A percentile compares a stretch with the other conserved stretches of the same genome.
phyloP scores from a whole-genome alignment of 192 early-diverging fungal species.

The Backusella liffmaniae region DNA sequence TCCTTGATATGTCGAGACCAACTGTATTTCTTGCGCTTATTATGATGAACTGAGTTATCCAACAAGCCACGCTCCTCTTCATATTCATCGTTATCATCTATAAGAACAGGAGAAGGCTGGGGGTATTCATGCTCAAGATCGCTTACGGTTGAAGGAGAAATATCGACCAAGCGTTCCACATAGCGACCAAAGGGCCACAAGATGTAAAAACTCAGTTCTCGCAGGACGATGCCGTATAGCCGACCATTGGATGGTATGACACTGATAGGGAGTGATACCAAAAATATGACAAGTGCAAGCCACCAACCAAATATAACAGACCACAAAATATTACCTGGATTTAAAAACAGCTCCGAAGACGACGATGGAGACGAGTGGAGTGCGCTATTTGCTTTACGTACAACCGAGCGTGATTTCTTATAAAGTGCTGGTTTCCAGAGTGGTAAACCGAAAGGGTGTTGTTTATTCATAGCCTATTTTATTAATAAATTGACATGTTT shows the following conservation, averaged over 20 bases:
- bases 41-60: not conserved
- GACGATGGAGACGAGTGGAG: conserved; percentile 74
- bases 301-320: conserved; percentile 88
- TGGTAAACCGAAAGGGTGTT: conserved; percentile 91
- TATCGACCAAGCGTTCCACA: conserved; percentile 63
- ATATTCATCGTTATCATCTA: conserved; percentile 1
- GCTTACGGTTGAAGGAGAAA: conserved; percentile 16
- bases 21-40: conserved; percentile 2
- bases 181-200: conserved; percentile 97
- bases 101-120: not conserved
- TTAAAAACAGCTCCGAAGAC: conserved; percentile 61
- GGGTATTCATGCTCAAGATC: not conserved
- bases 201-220: conserved; percentile 81
- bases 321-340: conserved; percentile 88
- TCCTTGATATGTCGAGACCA: conserved; percentile 9
- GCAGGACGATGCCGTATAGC: conserved; percentile 61
- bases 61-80: conserved; percentile 5
- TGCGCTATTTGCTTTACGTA: conserved; percentile 74
- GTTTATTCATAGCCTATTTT: conserved; percentile 68
- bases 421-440: conserved; percentile 99
- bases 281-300: conserved; percentile 67
- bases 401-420: conserved; percentile 88
- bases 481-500: not conserved
- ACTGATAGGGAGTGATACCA: conserved; percentile 63
- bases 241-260: conserved; percentile 56